Percentiles rank a stretch among this genome's conserved stretches.
phyloP scores from a whole-genome alignment of 2,329 filamentous ascomycete genomes.

The Ampelomyces quisqualis region DNA sequence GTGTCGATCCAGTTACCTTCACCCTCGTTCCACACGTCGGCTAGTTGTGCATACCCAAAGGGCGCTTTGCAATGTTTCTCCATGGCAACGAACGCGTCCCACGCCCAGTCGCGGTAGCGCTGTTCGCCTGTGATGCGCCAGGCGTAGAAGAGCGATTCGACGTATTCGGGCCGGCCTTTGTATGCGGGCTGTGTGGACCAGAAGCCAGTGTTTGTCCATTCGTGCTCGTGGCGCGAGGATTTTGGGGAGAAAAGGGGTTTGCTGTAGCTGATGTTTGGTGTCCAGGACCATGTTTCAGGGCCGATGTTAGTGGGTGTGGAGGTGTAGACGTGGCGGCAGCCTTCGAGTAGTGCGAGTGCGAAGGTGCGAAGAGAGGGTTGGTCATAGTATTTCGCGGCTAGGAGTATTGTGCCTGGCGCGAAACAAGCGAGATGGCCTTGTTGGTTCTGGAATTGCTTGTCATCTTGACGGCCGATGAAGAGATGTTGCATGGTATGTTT shows the following conservation, averaged over 20 bases:
- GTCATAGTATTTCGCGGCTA: conserved; percentile 40
- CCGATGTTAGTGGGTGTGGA: conserved; percentile 44
- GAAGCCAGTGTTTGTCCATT: conserved; percentile 36
- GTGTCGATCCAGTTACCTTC: conserved; percentile 38
- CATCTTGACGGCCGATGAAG: conserved; percentile 42
- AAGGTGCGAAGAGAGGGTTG: conserved; percentile 38
- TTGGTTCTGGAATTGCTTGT: conserved; percentile 41
- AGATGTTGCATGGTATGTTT: conserved; percentile 42
- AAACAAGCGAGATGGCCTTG: conserved; percentile 46
- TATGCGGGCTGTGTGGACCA: conserved; percentile 39
- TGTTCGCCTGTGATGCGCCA: conserved; percentile 45
- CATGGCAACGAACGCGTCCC: conserved; percentile 44
- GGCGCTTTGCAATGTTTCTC: conserved; percentile 43
- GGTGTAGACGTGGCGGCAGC: conserved; percentile 42
- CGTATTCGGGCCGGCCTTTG: conserved; percentile 44
- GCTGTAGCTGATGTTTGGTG: conserved; percentile 40
- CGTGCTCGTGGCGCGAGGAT: conserved; percentile 27
- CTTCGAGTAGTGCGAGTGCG: conserved; percentile 45
- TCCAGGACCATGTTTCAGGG: conserved; percentile 44
- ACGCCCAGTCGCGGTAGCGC: conserved; percentile 46
- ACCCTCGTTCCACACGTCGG: conserved; percentile 38
- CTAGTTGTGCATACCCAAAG: conserved; percentile 43
- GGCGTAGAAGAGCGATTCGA: conserved; percentile 46
- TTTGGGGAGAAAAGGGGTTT: conserved; percentile 32
- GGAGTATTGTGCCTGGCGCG: conserved; percentile 44